Evolutionary conservation across 1,139 yeast genomes (phyloP).

Genomic region (Insectozyma bohioensis): DNA sequence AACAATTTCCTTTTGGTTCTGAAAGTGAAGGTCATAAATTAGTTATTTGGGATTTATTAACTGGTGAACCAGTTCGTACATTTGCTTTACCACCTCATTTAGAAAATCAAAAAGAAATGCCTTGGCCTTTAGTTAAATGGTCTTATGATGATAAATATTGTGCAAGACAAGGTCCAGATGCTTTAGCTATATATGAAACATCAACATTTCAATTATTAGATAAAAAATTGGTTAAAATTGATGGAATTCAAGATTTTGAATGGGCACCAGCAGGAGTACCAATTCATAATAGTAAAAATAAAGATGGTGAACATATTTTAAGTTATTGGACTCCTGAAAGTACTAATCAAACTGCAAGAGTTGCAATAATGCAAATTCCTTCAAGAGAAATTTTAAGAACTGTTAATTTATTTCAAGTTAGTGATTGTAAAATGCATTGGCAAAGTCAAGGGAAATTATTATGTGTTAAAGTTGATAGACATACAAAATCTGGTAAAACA

Average conservation of each 20-base stretch:
- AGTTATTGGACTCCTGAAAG: conserved; percentile 98
- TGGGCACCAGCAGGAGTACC: conserved; percentile 90
- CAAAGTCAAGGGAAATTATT: conserved; percentile 81
- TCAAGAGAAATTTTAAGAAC: conserved; percentile 82
- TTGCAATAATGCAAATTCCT: conserved; percentile 86
- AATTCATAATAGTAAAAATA: conserved; percentile 54
- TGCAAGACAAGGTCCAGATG: conserved; percentile 94
- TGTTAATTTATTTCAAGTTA: conserved; percentile 90
- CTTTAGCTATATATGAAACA: conserved; percentile 81
- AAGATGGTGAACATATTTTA: conserved; percentile 64
- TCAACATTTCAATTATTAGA: conserved; percentile 73
- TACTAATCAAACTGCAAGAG: conserved; percentile 91
- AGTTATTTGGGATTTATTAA: conserved; percentile 87
- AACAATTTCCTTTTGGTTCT: conserved; percentile 77
- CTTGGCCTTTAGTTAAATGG: conserved; percentile 99
- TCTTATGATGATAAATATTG: conserved; percentile 90
- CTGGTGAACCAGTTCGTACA: conserved; percentile 84
- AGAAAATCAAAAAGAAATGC: conserved; percentile 69
- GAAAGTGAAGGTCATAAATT: conserved; percentile 92
- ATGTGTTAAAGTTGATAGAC: conserved; percentile 96
- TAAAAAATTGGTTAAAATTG: conserved; percentile 80
- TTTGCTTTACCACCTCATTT: conserved; percentile 85
- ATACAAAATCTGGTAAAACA: conserved; percentile 92
- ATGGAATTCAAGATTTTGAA: conserved; percentile 87
- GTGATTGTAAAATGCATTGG: conserved; percentile 93